Percentiles rank a stretch among this genome's conserved stretches.
These are phyloP conservation scores for Paratinospora sagittata DNA, from an alignment of 164 flowering plant species.

Conservation along the genomic window DNA sequence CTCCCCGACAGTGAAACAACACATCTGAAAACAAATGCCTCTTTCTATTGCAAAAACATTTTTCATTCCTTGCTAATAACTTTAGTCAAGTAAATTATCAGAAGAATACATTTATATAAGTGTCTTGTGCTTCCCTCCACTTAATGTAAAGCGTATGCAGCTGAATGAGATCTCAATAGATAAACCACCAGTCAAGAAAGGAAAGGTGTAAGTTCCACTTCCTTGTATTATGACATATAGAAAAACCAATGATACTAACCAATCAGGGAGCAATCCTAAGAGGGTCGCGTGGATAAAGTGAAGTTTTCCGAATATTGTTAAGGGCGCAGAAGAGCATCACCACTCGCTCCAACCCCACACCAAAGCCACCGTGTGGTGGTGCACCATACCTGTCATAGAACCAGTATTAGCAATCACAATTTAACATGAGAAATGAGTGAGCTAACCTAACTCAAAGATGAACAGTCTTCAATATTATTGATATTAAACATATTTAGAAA, in stretches of 20 bases:
- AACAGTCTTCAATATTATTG: no score
- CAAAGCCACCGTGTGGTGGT: constrained; percentile 87
- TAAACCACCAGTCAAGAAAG: neutral
- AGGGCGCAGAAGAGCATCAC: constrained; percentile 88
- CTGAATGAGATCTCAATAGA: neutral
- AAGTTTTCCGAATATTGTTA: constrained; percentile 76
- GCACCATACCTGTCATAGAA: constrained; percentile 59
- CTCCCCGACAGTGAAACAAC: no score
- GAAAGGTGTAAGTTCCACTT: neutral
- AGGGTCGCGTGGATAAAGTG: constrained; percentile 81
- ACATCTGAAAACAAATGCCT: neutral
- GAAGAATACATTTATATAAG: neutral
- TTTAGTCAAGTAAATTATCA: neutral
- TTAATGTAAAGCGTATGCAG: neutral
- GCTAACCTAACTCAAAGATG: no score
- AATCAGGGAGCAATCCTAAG: constrained; percentile 48
- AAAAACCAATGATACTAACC: neutral
- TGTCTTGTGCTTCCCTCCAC: neutral
- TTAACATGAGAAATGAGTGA: neutral
- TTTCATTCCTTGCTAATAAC: neutral
- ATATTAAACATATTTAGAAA: no score
- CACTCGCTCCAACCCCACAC: constrained; percentile 89
- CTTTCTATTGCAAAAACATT: neutral
- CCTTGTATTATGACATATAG: neutral
- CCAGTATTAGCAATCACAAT: neutral